A percentile compares a stretch with the other conserved stretches of the same genome.
Conservation (phyloP, 2,329 filamentous ascomycete genomes). For the Phialocephala sp. region DNA sequence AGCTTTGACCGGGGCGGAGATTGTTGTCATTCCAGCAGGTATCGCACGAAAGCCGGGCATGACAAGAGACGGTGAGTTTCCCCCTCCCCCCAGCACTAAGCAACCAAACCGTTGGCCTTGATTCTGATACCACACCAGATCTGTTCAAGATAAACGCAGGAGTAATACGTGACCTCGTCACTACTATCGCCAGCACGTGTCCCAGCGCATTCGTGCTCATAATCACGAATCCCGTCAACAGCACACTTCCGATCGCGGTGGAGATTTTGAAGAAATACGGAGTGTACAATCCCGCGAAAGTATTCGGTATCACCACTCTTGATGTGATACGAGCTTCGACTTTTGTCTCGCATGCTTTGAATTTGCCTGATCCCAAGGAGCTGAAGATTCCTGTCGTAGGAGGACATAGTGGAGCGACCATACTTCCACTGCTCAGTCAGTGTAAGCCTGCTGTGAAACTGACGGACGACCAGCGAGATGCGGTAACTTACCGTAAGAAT, state of each 20-base stretch:
- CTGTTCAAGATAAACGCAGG: conserved; percentile 7
- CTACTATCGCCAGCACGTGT: not conserved
- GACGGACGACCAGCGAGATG: conserved; percentile 2
- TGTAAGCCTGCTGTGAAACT: not conserved
- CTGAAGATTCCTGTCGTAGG: conserved; percentile 1
- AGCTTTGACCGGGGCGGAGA: not conserved
- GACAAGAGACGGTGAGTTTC: not conserved
- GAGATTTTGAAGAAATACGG: conserved; percentile 4
- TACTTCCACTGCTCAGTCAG: conserved; percentile 6
- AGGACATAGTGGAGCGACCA: conserved; percentile 4
- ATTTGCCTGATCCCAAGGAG: not conserved
- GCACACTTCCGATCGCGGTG: not conserved
- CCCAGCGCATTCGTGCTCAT: conserved; percentile 1
- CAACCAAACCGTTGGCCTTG: not conserved
- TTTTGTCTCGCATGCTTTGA: not conserved
- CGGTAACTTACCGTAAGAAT: not conserved
- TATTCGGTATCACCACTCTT: conserved; percentile 1
- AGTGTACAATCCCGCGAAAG: not conserved
- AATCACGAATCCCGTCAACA: conserved; percentile 7
- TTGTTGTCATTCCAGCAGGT: conserved; percentile 1
- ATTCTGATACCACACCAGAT: not conserved
- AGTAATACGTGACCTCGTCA: not conserved
- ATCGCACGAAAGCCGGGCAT: conserved; percentile 2
- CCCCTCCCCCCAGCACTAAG: not conserved
- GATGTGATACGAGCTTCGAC: conserved; percentile 3